These are phyloP conservation scores for Apiospora arundinis DNA, from an alignment of 2,329 filamentous ascomycete genomes.

Conservation along the genomic window DNA sequence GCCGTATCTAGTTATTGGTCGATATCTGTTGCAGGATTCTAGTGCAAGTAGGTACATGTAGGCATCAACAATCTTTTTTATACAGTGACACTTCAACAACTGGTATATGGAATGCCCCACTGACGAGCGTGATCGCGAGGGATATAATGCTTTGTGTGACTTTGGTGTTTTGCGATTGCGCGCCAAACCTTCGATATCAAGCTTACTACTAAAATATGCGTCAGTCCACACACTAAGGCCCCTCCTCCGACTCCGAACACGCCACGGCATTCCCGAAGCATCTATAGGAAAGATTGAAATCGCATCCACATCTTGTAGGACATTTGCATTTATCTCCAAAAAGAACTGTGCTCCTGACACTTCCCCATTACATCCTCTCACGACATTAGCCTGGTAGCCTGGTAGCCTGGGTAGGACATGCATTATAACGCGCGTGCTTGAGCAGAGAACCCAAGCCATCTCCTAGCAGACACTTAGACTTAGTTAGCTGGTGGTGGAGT, in stretches of 20 bases:
- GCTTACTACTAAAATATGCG: neutral
- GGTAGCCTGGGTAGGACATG: neutral
- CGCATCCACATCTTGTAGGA: neutral
- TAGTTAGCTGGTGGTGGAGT: conserved; percentile 3
- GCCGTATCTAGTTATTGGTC: neutral
- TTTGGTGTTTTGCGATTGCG: neutral
- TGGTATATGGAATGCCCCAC: neutral
- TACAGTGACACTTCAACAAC: neutral
- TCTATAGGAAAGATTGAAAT: neutral
- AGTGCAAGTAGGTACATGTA: too few relatives aligned
- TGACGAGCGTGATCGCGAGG: neutral
- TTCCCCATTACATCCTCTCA: too few relatives aligned
- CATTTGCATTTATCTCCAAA: too few relatives aligned
- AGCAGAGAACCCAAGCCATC: neutral
- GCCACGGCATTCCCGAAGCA: conserved; percentile 10
- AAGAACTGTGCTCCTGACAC: too few relatives aligned
- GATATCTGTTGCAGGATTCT: neutral
- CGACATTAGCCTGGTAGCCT: too few relatives aligned
- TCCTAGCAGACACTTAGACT: too few relatives aligned
- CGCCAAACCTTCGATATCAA: neutral
- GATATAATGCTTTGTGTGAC: neutral
- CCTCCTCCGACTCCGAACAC: neutral
- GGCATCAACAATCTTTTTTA: neutral
- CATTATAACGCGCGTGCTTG: conserved; percentile 10
- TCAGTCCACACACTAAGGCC: neutral